Base-by-base conservation (phyloP, 345 rosid genomes). In the Citrus maxima region DNA sequence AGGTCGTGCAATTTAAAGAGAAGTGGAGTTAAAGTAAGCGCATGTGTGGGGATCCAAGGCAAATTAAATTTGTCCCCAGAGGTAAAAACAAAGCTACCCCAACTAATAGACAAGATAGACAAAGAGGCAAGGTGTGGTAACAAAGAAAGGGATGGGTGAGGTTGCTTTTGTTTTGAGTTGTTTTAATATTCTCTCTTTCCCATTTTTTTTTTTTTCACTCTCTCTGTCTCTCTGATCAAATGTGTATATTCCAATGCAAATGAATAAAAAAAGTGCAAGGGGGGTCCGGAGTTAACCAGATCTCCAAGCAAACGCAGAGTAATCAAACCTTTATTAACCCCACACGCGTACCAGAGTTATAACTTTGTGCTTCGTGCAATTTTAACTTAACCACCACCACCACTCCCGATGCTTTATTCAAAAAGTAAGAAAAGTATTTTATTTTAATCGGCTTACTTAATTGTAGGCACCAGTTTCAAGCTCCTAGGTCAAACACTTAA, bases 351-450 rank as follows among this genome's bases (percentile, higher is more conserved):
- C n/a, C 87, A 65, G 68, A 32, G 74, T 58, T 77, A 71, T 77
- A 71, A 75, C 90, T 60, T 86, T 62, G 90, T 88, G 89, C 89
- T 89, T 74, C 76, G 92, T 84, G 94, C 84, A 40, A 25, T 42
- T 68, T 40, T 32, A 38, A 51, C 56, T 16, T 4, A 58, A 62
- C 30, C 24, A 18, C 70, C 14, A 25, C 18, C 65, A 22, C 64
- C 12, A 22, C 59, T 25, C 73, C 73, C 24, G 28, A 70, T 2
- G 58, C 34, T 46, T 46, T 27, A 14, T 13, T 63, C 16, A 32
- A 58, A 32, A 75, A 67, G 42, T 7, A 55, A 14, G 58, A 54
- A 18, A 54, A 54, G 51, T 46, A 46, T 18, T 54, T 19, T 18
- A 10, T 78, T 77, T 42, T 51, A 72, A 67, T 72, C 21, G 72